Conservation (phyloP, 2,329 filamentous ascomycete species). For the Metarhizium sp. region DNA sequence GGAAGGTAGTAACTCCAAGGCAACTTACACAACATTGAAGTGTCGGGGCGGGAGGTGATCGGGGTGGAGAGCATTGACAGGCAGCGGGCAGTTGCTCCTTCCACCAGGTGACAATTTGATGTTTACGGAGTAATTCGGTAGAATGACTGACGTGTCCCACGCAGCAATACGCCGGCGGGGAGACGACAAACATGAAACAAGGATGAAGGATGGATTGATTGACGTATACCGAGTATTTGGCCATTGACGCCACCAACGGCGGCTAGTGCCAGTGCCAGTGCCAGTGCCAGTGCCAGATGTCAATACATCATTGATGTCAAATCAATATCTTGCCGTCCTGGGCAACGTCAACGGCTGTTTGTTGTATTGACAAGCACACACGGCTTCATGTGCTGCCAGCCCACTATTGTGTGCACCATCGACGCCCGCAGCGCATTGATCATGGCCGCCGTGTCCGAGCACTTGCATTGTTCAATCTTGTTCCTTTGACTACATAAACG, state of each 20-base stretch:
- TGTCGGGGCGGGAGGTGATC: neutral
- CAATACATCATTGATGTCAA: too few species aligned
- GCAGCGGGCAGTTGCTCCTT: conserved; percentile 2
- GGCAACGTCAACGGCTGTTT: too few species aligned
- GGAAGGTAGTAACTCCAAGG: neutral
- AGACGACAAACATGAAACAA: neutral
- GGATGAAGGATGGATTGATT: too few species aligned
- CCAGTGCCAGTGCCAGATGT: too few species aligned
- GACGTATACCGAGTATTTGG: too few species aligned
- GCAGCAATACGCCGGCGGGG: neutral
- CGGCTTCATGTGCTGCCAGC: neutral
- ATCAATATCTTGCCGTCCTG: too few species aligned
- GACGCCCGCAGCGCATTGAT: neutral
- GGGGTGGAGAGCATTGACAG: neutral
- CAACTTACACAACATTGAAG: neutral
- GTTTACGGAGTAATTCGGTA: neutral
- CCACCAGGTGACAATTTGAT: neutral
- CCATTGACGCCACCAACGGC: too few species aligned
- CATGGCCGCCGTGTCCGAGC: neutral
- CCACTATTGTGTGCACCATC: neutral
- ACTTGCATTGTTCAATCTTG: neutral
- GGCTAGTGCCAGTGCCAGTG: too few species aligned
- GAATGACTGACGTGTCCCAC: neutral
- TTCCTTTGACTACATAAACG: neutral
- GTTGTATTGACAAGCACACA: too few species aligned